Conservation (phyloP, 2,329 filamentous ascomycete species). For the Ophidiomyces ophidiicola region DNA sequence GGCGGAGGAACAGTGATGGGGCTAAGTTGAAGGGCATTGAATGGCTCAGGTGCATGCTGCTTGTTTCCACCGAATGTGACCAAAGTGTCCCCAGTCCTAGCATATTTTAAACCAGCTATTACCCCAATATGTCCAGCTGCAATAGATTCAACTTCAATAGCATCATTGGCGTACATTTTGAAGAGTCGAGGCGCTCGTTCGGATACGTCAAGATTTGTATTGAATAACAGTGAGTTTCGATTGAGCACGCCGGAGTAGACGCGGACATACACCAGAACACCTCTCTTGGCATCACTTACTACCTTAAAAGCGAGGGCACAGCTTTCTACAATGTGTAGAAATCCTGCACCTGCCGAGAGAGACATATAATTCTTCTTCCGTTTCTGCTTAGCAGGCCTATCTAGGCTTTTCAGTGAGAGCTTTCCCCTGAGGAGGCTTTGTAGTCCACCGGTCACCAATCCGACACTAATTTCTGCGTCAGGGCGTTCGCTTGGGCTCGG, state of each 20-base stretch:
- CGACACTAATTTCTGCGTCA: conserved; percentile 63
- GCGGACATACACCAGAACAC: conserved; percentile 80
- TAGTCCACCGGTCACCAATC: conserved; percentile 44
- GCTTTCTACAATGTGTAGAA: conserved; percentile 51
- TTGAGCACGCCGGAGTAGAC: conserved; percentile 77
- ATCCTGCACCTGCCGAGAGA: conserved; percentile 35
- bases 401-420: conserved; percentile 28
- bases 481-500: conserved; percentile 71
- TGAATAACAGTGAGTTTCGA: conserved; percentile 66
- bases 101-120: conserved; percentile 74
- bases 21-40: conserved; percentile 67
- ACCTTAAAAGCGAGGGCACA: conserved; percentile 82
- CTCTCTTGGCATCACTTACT: conserved; percentile 71
- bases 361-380: conserved; percentile 32
- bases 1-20: conserved; percentile 84
- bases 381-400: conserved; percentile 27
- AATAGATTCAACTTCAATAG: conserved; percentile 70
- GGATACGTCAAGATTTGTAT: conserved; percentile 67
- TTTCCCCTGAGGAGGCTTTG: conserved; percentile 38
- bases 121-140: conserved; percentile 86
- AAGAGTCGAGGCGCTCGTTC: conserved; percentile 71
- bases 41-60: conserved; percentile 52
- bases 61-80: conserved; percentile 57
- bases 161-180: conserved; percentile 80
- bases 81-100: conserved; percentile 88